Conservation (phyloP, 2,329 filamentous ascomycete genomes). For the Colletotrichum tofieldiae region DNA sequence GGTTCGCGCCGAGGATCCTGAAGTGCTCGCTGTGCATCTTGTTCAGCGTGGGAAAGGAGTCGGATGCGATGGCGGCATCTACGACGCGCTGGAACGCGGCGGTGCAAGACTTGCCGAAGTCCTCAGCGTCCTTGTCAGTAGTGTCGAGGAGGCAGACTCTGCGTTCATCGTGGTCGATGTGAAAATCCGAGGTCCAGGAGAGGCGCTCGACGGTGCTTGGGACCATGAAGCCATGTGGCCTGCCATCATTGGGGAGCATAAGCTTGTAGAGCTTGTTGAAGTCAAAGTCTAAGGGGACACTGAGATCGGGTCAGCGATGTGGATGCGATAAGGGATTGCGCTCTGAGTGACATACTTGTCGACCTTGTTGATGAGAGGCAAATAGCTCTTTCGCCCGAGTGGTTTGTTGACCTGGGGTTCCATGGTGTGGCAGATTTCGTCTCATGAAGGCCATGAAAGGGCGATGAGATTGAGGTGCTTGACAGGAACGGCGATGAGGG, state of each 20-base stretch:
- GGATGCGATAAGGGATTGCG: constrained; percentile 11
- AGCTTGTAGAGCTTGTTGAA: constrained; percentile 63
- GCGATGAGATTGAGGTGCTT: background rate
- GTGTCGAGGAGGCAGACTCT: constrained; percentile 53
- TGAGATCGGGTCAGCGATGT: constrained; percentile 45
- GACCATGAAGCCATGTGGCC: constrained; percentile 67
- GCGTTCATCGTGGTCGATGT: constrained; percentile 51
- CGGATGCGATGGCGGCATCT: constrained; percentile 52
- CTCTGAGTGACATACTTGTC: constrained; percentile 57
- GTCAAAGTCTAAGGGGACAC: constrained; percentile 64
- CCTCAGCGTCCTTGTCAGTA: constrained; percentile 43
- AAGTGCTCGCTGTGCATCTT: constrained; percentile 61
- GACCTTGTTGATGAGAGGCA: constrained; percentile 55
- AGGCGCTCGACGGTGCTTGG: constrained; percentile 62
- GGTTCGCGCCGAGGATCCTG: constrained; percentile 56
- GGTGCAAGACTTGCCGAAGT: constrained; percentile 52
- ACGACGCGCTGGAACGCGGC: constrained; percentile 58
- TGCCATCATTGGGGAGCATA: constrained; percentile 59
- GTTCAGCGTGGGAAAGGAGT: constrained; percentile 57
- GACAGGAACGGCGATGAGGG: background rate
- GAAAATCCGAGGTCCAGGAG: constrained; percentile 62
- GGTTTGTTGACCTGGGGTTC: background rate
- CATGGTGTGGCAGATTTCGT: background rate
- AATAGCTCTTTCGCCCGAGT: background rate
- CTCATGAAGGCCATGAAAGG: background rate